These are phyloP conservation scores for Lentinula novae-zelandiae DNA, from an alignment of 1,284 basidiomycete genomes.

Conservation along the genomic window DNA sequence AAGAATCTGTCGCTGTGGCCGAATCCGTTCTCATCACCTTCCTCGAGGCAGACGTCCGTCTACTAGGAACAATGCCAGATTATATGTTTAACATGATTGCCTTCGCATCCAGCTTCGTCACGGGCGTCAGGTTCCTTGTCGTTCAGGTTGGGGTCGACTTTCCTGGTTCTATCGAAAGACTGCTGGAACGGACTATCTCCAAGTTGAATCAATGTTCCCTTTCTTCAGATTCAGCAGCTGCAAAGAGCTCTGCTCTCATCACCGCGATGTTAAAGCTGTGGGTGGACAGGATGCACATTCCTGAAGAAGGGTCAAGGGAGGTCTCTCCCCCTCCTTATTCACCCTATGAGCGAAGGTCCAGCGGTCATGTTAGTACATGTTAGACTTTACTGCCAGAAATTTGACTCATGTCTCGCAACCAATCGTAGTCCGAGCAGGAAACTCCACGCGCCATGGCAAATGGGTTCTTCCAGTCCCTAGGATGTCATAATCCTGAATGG, in stretches of 20 bases:
- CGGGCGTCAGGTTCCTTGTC: conserved; percentile 13
- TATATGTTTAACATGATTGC: conserved; percentile 12
- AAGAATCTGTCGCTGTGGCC: conserved; percentile 10
- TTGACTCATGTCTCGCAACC: neutral
- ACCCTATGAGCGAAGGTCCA: neutral
- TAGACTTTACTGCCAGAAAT: neutral
- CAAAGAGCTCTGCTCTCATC: conserved; percentile 10
- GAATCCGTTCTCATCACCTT: conserved; percentile 12
- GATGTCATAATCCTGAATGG: neutral
- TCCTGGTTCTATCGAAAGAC: conserved; percentile 10
- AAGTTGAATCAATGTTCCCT: neutral
- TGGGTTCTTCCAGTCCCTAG: neutral
- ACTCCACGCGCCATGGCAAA: neutral
- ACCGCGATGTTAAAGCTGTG: conserved; percentile 11
- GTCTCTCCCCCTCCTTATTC: neutral
- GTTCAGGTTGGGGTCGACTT: conserved; percentile 7
- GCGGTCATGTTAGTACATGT: neutral
- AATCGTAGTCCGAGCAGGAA: neutral
- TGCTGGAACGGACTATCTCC: neutral
- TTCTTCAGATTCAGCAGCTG: conserved; percentile 9
- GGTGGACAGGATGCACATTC: neutral
- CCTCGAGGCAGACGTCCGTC: conserved; percentile 8
- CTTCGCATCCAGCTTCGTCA: conserved; percentile 11
- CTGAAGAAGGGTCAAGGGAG: neutral
- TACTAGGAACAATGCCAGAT: conserved; percentile 13